Evolutionary conservation across 1,284 basidiomycete genomes (phyloP).

Genomic region (Heterobasidion parviporum): DNA sequence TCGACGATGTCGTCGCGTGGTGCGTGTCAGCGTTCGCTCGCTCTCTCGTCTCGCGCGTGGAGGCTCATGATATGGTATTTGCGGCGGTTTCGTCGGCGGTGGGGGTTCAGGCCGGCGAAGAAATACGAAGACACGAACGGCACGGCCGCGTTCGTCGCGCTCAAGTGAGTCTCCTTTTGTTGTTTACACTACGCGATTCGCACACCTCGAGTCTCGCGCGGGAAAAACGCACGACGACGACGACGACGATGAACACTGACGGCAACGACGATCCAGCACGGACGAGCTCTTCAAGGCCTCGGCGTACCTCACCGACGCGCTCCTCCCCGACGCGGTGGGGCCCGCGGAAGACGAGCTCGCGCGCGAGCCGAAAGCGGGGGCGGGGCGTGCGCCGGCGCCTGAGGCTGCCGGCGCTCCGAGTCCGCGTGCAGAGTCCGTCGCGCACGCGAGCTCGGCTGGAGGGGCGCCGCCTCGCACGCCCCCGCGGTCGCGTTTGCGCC

Average conservation of each 20-base stretch:
- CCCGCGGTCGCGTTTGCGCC: too few species aligned
- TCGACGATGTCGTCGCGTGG: slow-evolving; percentile 24
- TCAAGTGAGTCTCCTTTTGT: slow-evolving; percentile 36
- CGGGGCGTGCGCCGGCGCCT: too few species aligned
- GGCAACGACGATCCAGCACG: slow-evolving; percentile 29
- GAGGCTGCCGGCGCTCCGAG: too few species aligned
- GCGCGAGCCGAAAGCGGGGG: not conserved
- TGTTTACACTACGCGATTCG: not conserved
- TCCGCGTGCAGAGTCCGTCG: too few species aligned
- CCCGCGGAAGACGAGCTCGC: not conserved
- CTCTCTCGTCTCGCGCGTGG: too few species aligned
- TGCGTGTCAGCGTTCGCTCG: slow-evolving; percentile 10
- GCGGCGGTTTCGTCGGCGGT: too few species aligned
- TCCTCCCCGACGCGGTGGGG: slow-evolving; percentile 13
- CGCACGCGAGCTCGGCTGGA: too few species aligned
- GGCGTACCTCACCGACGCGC: slow-evolving; percentile 57
- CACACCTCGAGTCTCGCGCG: too few species aligned
- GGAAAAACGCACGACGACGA: too few species aligned
- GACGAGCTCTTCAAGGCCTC: slow-evolving; percentile 70
- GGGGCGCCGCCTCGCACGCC: too few species aligned
- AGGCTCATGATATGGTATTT: too few species aligned
- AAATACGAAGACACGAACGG: slow-evolving; percentile 60
- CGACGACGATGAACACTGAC: not conserved
- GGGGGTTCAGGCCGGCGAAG: slow-evolving; percentile 32
- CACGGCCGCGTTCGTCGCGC: slow-evolving; percentile 55